Evolutionary conservation across 495 filamentous ascomycete genomes (phyloP).

Genomic region (Annulohypoxylon maeteangense): DNA sequence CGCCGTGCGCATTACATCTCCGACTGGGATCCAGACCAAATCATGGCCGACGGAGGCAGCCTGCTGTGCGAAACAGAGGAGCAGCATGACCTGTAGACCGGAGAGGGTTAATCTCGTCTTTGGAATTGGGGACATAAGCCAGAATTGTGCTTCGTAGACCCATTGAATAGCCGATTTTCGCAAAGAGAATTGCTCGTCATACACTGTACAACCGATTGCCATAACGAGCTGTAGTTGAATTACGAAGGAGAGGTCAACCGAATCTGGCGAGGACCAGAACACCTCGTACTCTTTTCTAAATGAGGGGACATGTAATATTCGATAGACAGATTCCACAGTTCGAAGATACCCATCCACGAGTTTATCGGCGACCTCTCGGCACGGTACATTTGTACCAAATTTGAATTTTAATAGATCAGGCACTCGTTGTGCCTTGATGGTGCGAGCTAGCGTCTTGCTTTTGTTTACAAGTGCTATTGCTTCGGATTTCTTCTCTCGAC

Average conservation of each 20-base stretch:
- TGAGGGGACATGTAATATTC: slow-evolving; percentile 57
- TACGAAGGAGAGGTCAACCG: slow-evolving; percentile 50
- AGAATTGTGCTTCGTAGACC: slow-evolving; percentile 65
- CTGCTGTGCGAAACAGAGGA: slow-evolving; percentile 61
- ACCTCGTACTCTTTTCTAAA: slow-evolving; percentile 51
- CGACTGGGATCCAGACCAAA: slow-evolving; percentile 44
- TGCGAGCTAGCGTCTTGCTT: slow-evolving; percentile 59
- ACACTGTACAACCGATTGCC: slow-evolving; percentile 58
- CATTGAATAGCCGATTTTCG: slow-evolving; percentile 62
- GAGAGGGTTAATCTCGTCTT: slow-evolving; percentile 61
- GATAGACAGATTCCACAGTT: slow-evolving; percentile 47
- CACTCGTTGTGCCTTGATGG: slow-evolving; percentile 57
- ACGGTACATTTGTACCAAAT: slow-evolving; percentile 48
- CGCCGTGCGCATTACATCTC: slow-evolving; percentile 32
- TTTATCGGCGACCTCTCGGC: slow-evolving; percentile 51
- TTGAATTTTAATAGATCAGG: slow-evolving; percentile 27
- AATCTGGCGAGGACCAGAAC: slow-evolving; percentile 40
- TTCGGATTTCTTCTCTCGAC: slow-evolving; percentile 51
- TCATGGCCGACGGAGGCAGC: slow-evolving; percentile 59
- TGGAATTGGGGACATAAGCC: slow-evolving; percentile 57
- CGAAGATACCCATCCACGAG: slow-evolving; percentile 47
- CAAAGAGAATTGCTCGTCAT: slow-evolving; percentile 53
- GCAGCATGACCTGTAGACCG: slow-evolving; percentile 57
- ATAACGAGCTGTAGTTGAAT: slow-evolving; percentile 65
- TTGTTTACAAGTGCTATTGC: slow-evolving; percentile 49